These are phyloP conservation scores for Leptosphaerulina australis DNA, from an alignment of 2,329 filamentous ascomycete species.

Conservation along the genomic window DNA sequence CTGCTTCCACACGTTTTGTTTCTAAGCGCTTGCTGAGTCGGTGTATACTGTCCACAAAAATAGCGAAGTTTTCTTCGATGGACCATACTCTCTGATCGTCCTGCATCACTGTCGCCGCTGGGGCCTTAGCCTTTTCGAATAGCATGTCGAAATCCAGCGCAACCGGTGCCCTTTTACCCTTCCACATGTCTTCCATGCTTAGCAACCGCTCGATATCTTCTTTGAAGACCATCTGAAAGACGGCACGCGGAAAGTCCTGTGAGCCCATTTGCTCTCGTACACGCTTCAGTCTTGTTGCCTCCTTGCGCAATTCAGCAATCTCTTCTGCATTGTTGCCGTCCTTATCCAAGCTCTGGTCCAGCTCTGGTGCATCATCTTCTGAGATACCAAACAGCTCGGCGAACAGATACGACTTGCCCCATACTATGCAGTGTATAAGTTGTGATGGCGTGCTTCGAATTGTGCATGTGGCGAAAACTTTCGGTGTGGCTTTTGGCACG, in stretches of 20 bases:
- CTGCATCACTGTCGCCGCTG: slow-evolving; percentile 60
- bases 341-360: slow-evolving; percentile 80
- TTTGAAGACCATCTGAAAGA: slow-evolving; percentile 93
- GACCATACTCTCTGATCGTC: slow-evolving; percentile 81
- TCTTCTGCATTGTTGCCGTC: slow-evolving; percentile 85
- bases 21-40: slow-evolving; percentile 77
- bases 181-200: slow-evolving; percentile 97
- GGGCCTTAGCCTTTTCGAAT: slow-evolving; percentile 58
- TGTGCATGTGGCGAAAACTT: slow-evolving; percentile 94
- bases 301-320: slow-evolving; percentile 83
- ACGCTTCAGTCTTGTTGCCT: slow-evolving; percentile 80
- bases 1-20: slow-evolving; percentile 63
- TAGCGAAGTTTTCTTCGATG: slow-evolving; percentile 79
- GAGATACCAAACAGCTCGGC: slow-evolving; percentile 93
- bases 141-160: slow-evolving; percentile 72
- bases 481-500: slow-evolving; percentile 84
- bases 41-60: slow-evolving; percentile 83
- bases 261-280: slow-evolving; percentile 84
- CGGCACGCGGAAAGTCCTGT: slow-evolving; percentile 73
- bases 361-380: slow-evolving; percentile 78
- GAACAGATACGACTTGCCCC: slow-evolving; percentile 95
- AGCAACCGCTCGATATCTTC: slow-evolving; percentile 81
- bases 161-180: slow-evolving; percentile 74
- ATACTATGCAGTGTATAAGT: slow-evolving; percentile 98
- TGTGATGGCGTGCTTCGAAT: slow-evolving; percentile 96